A percentile compares a stretch with the other conserved stretches of the same genome.
Evolutionary conservation across 164 flowering plant genomes (phyloP).

Genomic region (Umbilicus rupestris): DNA sequence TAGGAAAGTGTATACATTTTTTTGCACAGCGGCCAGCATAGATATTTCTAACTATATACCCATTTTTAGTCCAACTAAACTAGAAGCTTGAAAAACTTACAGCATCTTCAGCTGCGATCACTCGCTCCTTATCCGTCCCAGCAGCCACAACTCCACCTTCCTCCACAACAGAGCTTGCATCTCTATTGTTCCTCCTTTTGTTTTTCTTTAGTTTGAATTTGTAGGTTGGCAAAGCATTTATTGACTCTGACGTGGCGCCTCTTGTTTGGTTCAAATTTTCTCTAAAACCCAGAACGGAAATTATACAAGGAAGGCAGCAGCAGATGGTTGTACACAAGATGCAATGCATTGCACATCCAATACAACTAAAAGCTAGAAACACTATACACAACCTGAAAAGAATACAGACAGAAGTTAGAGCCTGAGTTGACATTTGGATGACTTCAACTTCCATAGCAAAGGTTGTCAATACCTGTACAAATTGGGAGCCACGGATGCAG

Average conservation of each 20-base stretch:
- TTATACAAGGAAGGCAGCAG: conserved; percentile 93
- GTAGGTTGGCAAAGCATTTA: conserved; percentile 68
- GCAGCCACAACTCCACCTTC: conserved; percentile 61
- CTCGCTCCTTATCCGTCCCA: conserved; percentile 83
- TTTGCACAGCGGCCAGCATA: too few species aligned
- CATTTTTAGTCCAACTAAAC: neutral
- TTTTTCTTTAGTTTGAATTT: conserved; percentile 58
- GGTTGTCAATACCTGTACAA: conserved; percentile 31
- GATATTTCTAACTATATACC: too few species aligned
- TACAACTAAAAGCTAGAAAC: conserved; percentile 82
- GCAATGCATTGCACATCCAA: conserved; percentile 95
- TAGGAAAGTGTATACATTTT: too few species aligned
- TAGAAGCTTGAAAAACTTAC: conserved; percentile 32
- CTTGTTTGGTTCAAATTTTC: conserved; percentile 62
- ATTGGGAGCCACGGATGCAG: conserved; percentile 38
- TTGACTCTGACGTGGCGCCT: conserved; percentile 80
- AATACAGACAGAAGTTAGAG: conserved; percentile 7
- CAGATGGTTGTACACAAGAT: conserved; percentile 83
- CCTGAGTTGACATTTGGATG: neutral
- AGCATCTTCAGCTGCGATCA: conserved; percentile 82
- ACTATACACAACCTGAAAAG: conserved; percentile 85
- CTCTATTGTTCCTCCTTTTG: conserved; percentile 26
- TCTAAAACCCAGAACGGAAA: conserved; percentile 65
- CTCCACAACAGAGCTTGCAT: conserved; percentile 19
- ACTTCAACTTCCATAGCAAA: neutral